Base-by-base conservation (phyloP, 140 eudicot species). In the Cichorium intybus region DNA sequence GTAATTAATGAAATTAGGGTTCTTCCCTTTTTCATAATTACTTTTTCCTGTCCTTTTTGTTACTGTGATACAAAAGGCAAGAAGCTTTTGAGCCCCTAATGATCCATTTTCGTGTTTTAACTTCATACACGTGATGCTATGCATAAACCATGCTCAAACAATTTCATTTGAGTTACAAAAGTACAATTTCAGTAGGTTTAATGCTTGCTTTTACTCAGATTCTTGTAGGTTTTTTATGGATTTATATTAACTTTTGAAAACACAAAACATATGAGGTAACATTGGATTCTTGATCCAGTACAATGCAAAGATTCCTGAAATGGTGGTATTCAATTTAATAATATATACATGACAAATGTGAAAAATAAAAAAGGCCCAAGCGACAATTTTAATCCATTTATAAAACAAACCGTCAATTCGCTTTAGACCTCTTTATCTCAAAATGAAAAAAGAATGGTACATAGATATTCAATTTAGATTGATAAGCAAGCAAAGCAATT, bases 291-390 rank as follows among this genome's bases (percentile, higher is more conserved):
- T 47, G 21, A 60, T 46, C 43, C n/a, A 56, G 14, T 48, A 39
- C 21, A 23, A 53, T 31, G 5, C 20, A 65, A 74, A 74, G 79
- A 74, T 74, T 74, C 75, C 74, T 66, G 33, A 66, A 57, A 74
- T 67, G 26, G 41, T 58, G 69, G 24, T 35, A 43, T 43, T 14
- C 28, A 48, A 5, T 58, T 37, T n/a, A 74, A 35, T 16, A 37
- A 24, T 57, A 26, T 37, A 47, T 60, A 27, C 7, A 33, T 34
- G 63, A 65, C 60, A 27, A 35, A 62, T 39, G n/a, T 34, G n/a
- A n/a, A n/a, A n/a, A n/a, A n/a, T n/a, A n/a, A n/a, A n/a, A n/a
- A n/a, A n/a, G n/a, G n/a, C n/a, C n/a, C n/a, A n/a, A n/a, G n/a
- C n/a, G n/a, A n/a, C n/a, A n/a, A n/a, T n/a, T n/a, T n/a, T n/a